Base-by-base conservation (phyloP, 2,329 filamentous ascomycete species). In the Nakataea oryzae region DNA sequence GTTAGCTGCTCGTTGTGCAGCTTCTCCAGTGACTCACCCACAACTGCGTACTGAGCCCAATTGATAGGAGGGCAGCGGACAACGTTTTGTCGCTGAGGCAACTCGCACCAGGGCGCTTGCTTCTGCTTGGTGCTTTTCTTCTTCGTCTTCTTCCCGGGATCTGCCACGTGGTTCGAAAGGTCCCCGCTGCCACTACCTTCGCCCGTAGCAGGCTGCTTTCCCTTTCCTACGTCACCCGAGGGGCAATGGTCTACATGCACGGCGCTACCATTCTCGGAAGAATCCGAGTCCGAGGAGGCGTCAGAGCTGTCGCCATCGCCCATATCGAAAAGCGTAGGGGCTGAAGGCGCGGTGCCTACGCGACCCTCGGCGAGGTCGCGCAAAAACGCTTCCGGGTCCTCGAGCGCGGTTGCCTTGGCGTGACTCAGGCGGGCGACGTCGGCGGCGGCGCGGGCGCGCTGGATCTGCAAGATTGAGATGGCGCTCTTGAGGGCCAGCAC, bases 31-130 rank as follows among this genome's bases (percentile, higher is more conserved):
- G 90, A 85, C 64, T 90, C 88, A 59, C 91, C 93, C 3, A 95
- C 86, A n/a, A 97, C 81, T 68, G 91, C 90, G 73, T 97, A 97
- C 71, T 96, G 93, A 14, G 87, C 85, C 93, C 93, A 97, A 77
- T 97, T 96, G 70, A 97, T 87, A 11, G 91, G 89, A 11, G 93
- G 93, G 76, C 88, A 91, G 54, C 93, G 86, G 29, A 96, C 87
- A 0, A 97, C 79, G 67, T 89, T 89, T 73, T 97, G 93, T 8
- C 90, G 86, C 17, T 82, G 82, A 0, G 93, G 93, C 17, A 97
- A 82, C 76, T 71, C 60, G 62, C 62, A 27, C 61, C 62, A 54
- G n/a, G 58, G 24, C n/a, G 55, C 27, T 14, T 50, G 30, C 50
- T 50, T 34, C 62, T 60, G 56, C n/a, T 65, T 56, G 26, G 11